A percentile compares a stretch with the other conserved stretches of the same genome.
Conservation (phyloP, 345 rosid genomes). For the Citropsis articulata region DNA sequence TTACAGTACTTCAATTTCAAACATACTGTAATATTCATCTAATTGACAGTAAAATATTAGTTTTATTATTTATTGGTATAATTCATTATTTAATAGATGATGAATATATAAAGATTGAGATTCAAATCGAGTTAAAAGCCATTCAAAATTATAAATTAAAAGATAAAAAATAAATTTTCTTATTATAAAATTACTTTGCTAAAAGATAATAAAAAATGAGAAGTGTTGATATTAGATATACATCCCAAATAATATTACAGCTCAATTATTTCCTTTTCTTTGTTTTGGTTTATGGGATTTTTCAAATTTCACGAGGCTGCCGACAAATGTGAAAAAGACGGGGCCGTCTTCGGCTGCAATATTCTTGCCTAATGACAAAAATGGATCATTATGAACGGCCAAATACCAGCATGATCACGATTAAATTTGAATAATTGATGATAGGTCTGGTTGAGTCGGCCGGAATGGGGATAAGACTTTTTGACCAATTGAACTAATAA, state of each 20-base stretch:
- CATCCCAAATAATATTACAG: too few relatives aligned
- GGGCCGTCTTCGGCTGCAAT: background rate
- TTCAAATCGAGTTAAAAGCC: fast-evolving
- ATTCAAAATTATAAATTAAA: too few relatives aligned
- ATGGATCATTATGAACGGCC: background rate
- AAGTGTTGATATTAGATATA: too few relatives aligned
- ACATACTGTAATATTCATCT: too few relatives aligned
- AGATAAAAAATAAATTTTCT: too few relatives aligned
- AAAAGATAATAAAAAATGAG: background rate
- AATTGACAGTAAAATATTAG: too few relatives aligned
- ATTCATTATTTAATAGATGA: too few relatives aligned
- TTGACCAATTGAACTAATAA: background rate
- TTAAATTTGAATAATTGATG: background rate
- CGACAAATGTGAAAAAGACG: background rate
- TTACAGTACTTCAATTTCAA: too few relatives aligned
- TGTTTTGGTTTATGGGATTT: too few relatives aligned
- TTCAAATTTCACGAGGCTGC: background rate
- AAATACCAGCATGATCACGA: background rate
- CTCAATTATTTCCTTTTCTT: too few relatives aligned
- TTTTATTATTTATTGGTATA: too few relatives aligned
- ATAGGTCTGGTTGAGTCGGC: background rate
- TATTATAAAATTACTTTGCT: too few relatives aligned
- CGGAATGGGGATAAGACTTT: background rate
- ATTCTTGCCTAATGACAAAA: background rate
- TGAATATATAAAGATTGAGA: fast-evolving